Evolutionary conservation across 1,284 basidiomycete genomes (phyloP).

Genomic region (Singerocomus rubriflavus): DNA sequence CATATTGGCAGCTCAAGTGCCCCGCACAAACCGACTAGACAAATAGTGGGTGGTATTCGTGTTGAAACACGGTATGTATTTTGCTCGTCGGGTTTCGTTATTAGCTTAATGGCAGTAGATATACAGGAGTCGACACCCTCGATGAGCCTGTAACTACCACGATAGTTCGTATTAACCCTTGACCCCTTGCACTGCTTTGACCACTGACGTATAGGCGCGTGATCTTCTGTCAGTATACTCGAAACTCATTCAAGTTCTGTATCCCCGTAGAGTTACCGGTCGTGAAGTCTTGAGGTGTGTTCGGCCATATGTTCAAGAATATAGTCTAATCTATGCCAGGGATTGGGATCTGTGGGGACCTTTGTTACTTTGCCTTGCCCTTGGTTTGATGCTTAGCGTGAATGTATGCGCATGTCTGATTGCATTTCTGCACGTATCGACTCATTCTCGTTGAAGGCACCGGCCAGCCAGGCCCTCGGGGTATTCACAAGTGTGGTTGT

Average conservation of each 20-base stretch:
- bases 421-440: neutral
- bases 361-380: conserved; percentile 77
- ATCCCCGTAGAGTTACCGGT: conserved; percentile 74
- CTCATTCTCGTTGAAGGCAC: conserved; percentile 54
- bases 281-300: conserved; percentile 75
- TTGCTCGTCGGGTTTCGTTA: neutral
- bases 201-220: conserved; percentile 56
- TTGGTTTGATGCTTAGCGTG: conserved; percentile 86
- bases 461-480: conserved; percentile 76
- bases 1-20: conserved; percentile 61
- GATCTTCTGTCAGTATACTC: conserved; percentile 87
- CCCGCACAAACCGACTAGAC: conserved; percentile 45
- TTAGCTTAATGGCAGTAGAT: conserved; percentile 41
- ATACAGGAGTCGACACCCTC: conserved; percentile 79
- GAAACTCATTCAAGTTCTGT: conserved; percentile 90
- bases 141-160: conserved; percentile 89
- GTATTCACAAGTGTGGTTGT: conserved; percentile 92
- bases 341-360: conserved; percentile 99
- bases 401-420: conserved; percentile 55
- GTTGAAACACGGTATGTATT: conserved; percentile 76
- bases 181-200: conserved; percentile 9
- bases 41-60: conserved; percentile 76
- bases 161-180: conserved; percentile 59
- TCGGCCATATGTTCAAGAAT: neutral
- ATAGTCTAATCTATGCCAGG: conserved; percentile 38